Evolutionary conservation across 768 basidiomycete genomes (phyloP), one percentile per base, ranked within the genome.

Genomic region (Auriscalpium vulgare): DNA sequence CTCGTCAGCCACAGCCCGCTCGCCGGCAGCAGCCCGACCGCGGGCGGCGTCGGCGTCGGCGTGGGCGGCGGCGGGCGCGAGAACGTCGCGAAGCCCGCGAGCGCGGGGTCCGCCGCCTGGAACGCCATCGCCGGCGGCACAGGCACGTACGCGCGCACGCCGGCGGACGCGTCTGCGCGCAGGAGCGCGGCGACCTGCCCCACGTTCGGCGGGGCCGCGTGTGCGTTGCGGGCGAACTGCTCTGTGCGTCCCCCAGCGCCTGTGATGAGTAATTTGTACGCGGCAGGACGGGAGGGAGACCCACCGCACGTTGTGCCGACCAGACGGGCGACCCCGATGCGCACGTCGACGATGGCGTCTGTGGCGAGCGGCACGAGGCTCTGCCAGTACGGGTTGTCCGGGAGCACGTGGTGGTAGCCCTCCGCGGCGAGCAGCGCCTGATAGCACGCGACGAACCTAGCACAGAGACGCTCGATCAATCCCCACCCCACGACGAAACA

Each of bases 321-420:
- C 47, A 91, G 78, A 50, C 92, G 80, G n/a, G 94, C 86, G 2
- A 92, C 77, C 8, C 84, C 87, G 55, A 97, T 91, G 47, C 92
- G 80, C 37, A 97, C 92, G 58, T 91, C 93, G 51, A 88, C 76
- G 11, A 95, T 83, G 37, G 66, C 64, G 65, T 97, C 95, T 36
- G 73, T 66, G 5, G 81, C 79, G 44, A 95, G 75, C 46, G 66
- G 63, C 29, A 74, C 69, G 17, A 95, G 69, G n/a, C 74, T 70
- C 55, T 74, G 67, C 71, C 90, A 79, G 58, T 83, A 79, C 60
- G 66, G 69, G 60, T 74, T 77, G 63, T 76, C 79, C 69, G 69
- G 35, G 73, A 64, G 56, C 78, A 69, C 3, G 69, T 71, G 37
- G 71, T 71, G 47, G 60, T 68, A 46, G 70, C 66, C 23, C 68